Conservation (phyloP, 2,329 filamentous ascomycete species). For the Trichoderma sp. region DNA sequence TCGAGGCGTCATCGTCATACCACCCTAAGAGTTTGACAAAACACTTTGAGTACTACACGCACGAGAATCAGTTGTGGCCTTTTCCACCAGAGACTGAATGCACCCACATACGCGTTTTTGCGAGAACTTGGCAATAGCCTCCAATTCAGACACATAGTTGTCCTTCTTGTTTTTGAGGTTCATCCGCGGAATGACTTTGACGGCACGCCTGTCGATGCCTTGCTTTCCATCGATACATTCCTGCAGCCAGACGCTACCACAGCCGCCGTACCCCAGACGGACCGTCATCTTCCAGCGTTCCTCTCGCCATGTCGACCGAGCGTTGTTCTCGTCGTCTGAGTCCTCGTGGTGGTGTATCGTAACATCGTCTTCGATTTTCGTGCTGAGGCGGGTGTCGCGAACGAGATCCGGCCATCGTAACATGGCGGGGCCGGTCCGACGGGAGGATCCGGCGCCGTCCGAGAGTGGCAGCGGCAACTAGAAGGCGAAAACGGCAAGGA, state of each 20-base stretch:
- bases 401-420: conserved; percentile 12
- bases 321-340: conserved; percentile 17
- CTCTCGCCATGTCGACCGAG: conserved; percentile 24
- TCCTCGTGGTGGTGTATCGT: conserved; percentile 26
- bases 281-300: conserved; percentile 26
- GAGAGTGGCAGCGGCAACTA: background rate
- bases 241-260: conserved; percentile 29
- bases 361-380: conserved; percentile 14
- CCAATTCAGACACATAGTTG: conserved; percentile 29
- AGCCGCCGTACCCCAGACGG: conserved; percentile 27
- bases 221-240: conserved; percentile 13
- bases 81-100: background rate
- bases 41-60: conserved; percentile 28
- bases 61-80: background rate
- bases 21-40: conserved; percentile 34
- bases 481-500: background rate
- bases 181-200: conserved; percentile 29
- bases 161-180: conserved; percentile 9
- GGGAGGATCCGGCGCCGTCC: background rate
- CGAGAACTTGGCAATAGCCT: conserved; percentile 32
- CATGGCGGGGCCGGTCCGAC: background rate
- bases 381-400: conserved; percentile 25
- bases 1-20: conserved; percentile 27
- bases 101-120: conserved; percentile 26
- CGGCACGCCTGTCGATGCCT: conserved; percentile 23